These are phyloP conservation scores for Cryptococcus sp. DNA, from an alignment of 1,284 basidiomycete species.

Conservation along the genomic window DNA sequence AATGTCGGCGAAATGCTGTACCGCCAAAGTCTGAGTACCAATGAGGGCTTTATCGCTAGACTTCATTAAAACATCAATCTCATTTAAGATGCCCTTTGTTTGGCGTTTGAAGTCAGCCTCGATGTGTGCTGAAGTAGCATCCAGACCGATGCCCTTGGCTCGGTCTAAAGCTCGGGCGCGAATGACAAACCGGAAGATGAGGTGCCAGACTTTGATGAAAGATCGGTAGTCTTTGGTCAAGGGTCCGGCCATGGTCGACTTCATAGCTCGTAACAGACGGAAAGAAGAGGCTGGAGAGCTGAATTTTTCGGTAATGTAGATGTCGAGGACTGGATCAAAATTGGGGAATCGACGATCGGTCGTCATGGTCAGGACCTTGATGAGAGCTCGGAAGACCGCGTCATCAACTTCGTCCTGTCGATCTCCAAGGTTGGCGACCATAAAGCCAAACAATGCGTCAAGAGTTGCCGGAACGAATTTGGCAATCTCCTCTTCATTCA, in stretches of 20 bases:
- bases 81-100: constrained; percentile 65
- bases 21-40: constrained; percentile 87
- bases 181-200: constrained; percentile 90
- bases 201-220: constrained; percentile 91
- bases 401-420: constrained; percentile 68
- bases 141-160: constrained; percentile 68
- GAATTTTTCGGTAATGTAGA: constrained; percentile 90
- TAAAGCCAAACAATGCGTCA: constrained; percentile 86
- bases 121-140: constrained; percentile 77
- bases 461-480: constrained; percentile 92
- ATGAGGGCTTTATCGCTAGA: constrained; percentile 74
- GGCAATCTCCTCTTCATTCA: constrained; percentile 87
- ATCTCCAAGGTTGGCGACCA: constrained; percentile 70
- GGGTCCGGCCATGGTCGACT: constrained; percentile 71
- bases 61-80: constrained; percentile 86
- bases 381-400: constrained; percentile 83
- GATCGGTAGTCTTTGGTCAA: constrained; percentile 73
- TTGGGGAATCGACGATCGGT: constrained; percentile 94
- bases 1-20: constrained; percentile 91
- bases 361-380: constrained; percentile 83
- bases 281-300: constrained; percentile 69
- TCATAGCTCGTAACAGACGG: constrained; percentile 81
- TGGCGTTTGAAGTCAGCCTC: constrained; percentile 82
- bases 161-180: constrained; percentile 83
- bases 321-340: constrained; percentile 86